phyloP scores from a whole-genome alignment of 2,329 filamentous ascomycete species.

The Claviceps sorghi region DNA sequence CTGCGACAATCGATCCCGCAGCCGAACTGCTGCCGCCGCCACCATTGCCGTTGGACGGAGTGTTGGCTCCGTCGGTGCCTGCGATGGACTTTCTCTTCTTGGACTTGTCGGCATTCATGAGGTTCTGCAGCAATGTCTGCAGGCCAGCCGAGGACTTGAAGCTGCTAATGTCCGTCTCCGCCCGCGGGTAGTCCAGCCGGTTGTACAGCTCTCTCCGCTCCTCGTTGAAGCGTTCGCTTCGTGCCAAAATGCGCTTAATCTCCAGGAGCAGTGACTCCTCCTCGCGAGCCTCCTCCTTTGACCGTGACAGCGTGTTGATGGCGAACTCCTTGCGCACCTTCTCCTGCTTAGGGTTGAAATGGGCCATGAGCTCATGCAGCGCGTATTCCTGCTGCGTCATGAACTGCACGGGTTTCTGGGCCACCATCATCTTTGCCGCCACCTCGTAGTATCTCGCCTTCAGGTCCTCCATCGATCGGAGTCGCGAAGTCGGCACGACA shows the following conservation, averaged over 20 bases:
- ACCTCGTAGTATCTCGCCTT: constrained; percentile 86
- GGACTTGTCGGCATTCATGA: constrained; percentile 70
- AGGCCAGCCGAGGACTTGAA: constrained; percentile 75
- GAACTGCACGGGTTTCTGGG: constrained; percentile 64
- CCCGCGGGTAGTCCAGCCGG: constrained; percentile 66
- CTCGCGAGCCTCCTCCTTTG: constrained; percentile 77
- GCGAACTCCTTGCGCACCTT: constrained; percentile 72
- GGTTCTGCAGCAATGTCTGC: constrained; percentile 63
- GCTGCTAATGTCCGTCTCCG: constrained; percentile 53
- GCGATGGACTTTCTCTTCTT: constrained; percentile 73
- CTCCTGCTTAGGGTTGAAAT: constrained; percentile 74
- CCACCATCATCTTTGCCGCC: constrained; percentile 65
- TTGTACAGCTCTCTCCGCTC: constrained; percentile 79
- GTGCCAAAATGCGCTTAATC: constrained; percentile 77
- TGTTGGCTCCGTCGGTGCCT: constrained; percentile 40
- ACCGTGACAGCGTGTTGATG: constrained; percentile 60
- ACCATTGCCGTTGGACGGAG: constrained; percentile 11
- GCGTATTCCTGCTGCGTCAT: constrained; percentile 81
- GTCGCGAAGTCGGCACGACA: constrained; percentile 36
- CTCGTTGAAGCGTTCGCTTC: constrained; percentile 72
- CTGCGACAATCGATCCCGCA: constrained; percentile 9
- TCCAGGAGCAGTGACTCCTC: constrained; percentile 83
- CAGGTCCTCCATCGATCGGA: constrained; percentile 71
- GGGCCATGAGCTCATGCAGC: constrained; percentile 69
- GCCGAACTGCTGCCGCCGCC: neutral